Percentiles rank a stretch among this genome's conserved stretches.
phyloP scores from a whole-genome alignment of 1,284 basidiomycete genomes.

The Pyrrhoderma noxium region DNA sequence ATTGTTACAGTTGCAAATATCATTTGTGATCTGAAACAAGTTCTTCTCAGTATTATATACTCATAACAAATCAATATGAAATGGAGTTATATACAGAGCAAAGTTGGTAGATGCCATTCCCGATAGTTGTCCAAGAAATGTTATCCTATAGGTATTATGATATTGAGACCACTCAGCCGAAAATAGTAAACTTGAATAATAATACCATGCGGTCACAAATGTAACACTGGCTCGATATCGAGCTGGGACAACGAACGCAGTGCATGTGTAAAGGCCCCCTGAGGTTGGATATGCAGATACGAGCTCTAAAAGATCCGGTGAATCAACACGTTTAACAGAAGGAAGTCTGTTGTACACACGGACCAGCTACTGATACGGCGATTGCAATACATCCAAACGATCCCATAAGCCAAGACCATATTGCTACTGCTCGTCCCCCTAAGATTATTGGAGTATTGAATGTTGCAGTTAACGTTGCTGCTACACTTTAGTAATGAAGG shows the following conservation, averaged over 20 bases:
- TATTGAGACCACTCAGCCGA: background rate
- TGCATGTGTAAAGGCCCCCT: conserved; percentile 20
- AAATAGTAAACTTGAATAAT: background rate
- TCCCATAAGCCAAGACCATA: conserved; percentile 22
- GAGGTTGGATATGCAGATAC: conserved; percentile 22
- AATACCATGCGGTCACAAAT: conserved; percentile 19
- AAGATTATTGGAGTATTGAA: conserved; percentile 21
- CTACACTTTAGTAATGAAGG: conserved; percentile 7
- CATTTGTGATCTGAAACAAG: conserved; percentile 17
- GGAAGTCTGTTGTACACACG: background rate
- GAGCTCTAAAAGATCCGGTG: conserved; percentile 14
- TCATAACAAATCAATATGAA: background rate
- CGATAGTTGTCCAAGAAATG: conserved; percentile 20
- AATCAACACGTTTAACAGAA: background rate
- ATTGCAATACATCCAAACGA: conserved; percentile 20
- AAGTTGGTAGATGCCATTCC: conserved; percentile 20
- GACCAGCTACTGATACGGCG: conserved; percentile 21
- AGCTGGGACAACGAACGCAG: conserved; percentile 19
- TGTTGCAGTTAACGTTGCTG: conserved; percentile 21
- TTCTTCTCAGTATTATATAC: background rate
- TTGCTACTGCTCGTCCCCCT: conserved; percentile 20
- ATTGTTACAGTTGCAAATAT: conserved; percentile 23
- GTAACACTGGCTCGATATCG: conserved; percentile 17
- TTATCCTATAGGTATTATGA: conserved; percentile 15
- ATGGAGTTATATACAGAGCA: conserved; percentile 13